These are phyloP conservation scores for Penicillium sp. DNA, from an alignment of 2,329 filamentous ascomycete species.

Conservation along the genomic window DNA sequence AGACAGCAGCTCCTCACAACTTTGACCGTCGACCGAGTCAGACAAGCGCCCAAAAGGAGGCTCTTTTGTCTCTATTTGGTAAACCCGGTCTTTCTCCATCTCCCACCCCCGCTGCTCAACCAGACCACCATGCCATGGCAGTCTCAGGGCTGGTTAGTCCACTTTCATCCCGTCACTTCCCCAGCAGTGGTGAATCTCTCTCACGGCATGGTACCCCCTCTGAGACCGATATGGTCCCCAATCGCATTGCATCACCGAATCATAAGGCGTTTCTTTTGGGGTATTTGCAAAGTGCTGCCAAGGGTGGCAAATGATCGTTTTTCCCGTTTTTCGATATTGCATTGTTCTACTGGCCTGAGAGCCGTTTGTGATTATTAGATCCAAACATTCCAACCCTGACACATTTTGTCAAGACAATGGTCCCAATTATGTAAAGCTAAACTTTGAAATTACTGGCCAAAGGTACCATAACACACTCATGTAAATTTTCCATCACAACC, in stretches of 20 bases:
- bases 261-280: slow-evolving; percentile 75
- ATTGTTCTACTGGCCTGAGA: not conserved
- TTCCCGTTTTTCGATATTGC: not conserved
- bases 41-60: slow-evolving; percentile 48
- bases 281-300: slow-evolving; percentile 62
- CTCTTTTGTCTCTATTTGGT: slow-evolving; percentile 63
- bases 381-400: not conserved
- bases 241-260: slow-evolving; percentile 57
- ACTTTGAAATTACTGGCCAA: not conserved
- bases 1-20: slow-evolving; percentile 19
- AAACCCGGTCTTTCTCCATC: slow-evolving; percentile 40
- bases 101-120: slow-evolving; percentile 19
- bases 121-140: slow-evolving; percentile 21
- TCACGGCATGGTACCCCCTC: slow-evolving; percentile 22
- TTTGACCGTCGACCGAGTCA: slow-evolving; percentile 43
- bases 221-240: slow-evolving; percentile 46
- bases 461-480: not conserved
- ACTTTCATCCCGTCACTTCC: slow-evolving; percentile 28
- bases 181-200: slow-evolving; percentile 17
- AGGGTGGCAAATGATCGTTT: slow-evolving; percentile 38
- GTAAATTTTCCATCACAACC: not conserved
- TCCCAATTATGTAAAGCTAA: not conserved
- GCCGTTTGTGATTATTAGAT: not conserved
- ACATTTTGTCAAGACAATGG: not conserved
- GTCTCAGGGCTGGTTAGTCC: slow-evolving; percentile 31